Percentiles rank a stretch among this genome's conserved stretches.
phyloP scores from a whole-genome alignment of 2,329 filamentous ascomycete genomes.

The Penicillium fuscoglaucum region DNA sequence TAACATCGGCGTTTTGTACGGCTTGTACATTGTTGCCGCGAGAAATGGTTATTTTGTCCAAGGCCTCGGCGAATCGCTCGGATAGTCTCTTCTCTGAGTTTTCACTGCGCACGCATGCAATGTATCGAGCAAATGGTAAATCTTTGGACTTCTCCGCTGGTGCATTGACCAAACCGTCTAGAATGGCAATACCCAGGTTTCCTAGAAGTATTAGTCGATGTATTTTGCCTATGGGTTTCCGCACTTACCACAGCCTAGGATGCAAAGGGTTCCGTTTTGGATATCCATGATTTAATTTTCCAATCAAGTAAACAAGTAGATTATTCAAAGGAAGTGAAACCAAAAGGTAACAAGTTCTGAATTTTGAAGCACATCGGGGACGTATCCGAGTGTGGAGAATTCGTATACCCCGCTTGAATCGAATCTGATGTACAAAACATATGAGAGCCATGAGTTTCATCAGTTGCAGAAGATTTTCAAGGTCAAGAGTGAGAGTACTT shows the following conservation, averaged over 20 bases:
- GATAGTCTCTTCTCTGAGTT: slow-evolving; percentile 38
- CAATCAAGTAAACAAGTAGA: not conserved
- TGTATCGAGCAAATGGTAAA: slow-evolving; percentile 35
- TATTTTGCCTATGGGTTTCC: not conserved
- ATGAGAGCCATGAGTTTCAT: not conserved
- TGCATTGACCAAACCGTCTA: slow-evolving; percentile 35
- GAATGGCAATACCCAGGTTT: slow-evolving; percentile 43
- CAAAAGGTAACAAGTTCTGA: not conserved
- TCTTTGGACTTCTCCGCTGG: slow-evolving; percentile 10
- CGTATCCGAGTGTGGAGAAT: slow-evolving; percentile 11
- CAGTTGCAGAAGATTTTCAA: not conserved
- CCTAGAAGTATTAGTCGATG: slow-evolving; percentile 26
- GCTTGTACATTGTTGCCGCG: slow-evolving; percentile 41
- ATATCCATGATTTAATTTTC: slow-evolving; percentile 11
- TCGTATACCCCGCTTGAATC: not conserved
- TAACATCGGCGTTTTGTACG: slow-evolving; percentile 39
- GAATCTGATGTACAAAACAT: not conserved
- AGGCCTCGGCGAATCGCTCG: slow-evolving; percentile 33
- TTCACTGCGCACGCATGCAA: slow-evolving; percentile 47
- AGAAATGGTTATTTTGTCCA: slow-evolving; percentile 34
- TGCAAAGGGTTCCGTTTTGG: slow-evolving; percentile 18
- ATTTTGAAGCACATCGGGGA: slow-evolving; percentile 4
- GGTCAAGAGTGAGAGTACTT: too few relatives aligned
- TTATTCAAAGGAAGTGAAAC: not conserved
- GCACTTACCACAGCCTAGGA: slow-evolving; percentile 23